These are phyloP conservation scores for Paraconiothyrium sp. DNA, from an alignment of 2,329 filamentous ascomycete species.

Conservation along the genomic window DNA sequence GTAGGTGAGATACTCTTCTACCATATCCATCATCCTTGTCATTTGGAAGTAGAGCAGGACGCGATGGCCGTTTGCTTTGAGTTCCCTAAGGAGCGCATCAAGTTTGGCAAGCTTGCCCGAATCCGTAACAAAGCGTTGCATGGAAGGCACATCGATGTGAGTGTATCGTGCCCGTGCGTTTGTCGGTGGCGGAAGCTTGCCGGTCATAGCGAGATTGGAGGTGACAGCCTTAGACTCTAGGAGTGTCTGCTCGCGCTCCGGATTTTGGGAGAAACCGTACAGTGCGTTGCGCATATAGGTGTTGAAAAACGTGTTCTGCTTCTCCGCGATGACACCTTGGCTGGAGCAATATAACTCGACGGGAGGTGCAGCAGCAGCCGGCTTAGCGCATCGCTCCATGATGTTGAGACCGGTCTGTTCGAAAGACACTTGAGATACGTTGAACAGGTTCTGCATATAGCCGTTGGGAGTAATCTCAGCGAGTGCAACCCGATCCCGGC, in stretches of 20 bases:
- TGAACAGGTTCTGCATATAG: conserved; percentile 78
- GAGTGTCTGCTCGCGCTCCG: conserved; percentile 74
- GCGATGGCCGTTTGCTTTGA: conserved; percentile 92
- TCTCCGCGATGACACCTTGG: conserved; percentile 70
- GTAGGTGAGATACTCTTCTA: conserved; percentile 99
- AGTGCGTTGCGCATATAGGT: conserved; percentile 75
- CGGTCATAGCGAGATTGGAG: conserved; percentile 68
- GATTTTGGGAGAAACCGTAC: conserved; percentile 66
- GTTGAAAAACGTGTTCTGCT: conserved; percentile 82
- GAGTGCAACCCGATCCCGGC: conserved; percentile 72
- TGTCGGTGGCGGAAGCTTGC: conserved; percentile 79
- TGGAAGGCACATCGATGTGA: conserved; percentile 91
- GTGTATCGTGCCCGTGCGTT: conserved; percentile 87
- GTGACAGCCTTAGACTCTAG: conserved; percentile 77
- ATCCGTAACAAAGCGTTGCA: conserved; percentile 97
- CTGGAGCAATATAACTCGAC: conserved; percentile 81
- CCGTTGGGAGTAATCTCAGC: conserved; percentile 77
- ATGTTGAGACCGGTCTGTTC: conserved; percentile 75
- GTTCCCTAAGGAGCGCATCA: conserved; percentile 83
- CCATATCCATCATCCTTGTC: conserved; percentile 99
- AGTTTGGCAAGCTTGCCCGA: conserved; percentile 94
- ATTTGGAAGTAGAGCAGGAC: conserved; percentile 99
- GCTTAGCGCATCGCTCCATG: conserved; percentile 82
- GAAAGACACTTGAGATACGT: conserved; percentile 74
- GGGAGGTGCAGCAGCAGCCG: conserved; percentile 84